phyloP scores from a whole-genome alignment of 208 protist species.

The Herpetomonas samuelpessoai region DNA sequence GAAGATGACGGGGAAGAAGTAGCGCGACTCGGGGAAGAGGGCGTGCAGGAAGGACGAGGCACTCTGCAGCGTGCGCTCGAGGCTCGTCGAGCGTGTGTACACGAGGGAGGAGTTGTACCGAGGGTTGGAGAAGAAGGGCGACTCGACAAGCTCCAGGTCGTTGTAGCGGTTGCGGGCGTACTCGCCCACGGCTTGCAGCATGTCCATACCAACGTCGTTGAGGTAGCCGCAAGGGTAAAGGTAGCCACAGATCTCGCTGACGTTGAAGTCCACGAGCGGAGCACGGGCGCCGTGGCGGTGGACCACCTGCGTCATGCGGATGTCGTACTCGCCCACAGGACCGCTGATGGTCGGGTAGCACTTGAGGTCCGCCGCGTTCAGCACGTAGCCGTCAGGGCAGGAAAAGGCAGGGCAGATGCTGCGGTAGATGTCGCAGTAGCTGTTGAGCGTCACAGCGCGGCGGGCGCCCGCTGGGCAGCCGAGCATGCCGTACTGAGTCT shows the following conservation, averaged over 20 bases:
- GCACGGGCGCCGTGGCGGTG: constrained; percentile 45
- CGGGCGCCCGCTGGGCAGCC: constrained; percentile 6
- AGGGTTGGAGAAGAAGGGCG: constrained; percentile 28
- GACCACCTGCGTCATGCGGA: constrained; percentile 40
- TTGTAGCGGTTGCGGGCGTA: constrained; percentile 45
- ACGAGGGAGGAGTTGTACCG: constrained; percentile 45
- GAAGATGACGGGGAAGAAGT: constrained; percentile 45
- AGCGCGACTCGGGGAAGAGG: constrained; percentile 35
- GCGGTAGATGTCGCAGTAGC: constrained; percentile 25
- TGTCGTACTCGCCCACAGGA: constrained; percentile 12
- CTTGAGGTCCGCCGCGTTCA: constrained; percentile 13
- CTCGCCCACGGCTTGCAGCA: constrained; percentile 30
- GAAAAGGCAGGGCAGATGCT: constrained; percentile 21
- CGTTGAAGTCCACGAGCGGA: constrained; percentile 23
- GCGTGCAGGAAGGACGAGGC: constrained; percentile 43
- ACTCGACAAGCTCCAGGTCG: constrained; percentile 27
- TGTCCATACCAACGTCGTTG: constrained; percentile 29
- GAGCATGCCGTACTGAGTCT: constrained; percentile 20
- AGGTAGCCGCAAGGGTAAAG: constrained; percentile 42
- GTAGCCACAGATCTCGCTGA: constrained; percentile 25
- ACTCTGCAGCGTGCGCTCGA: constrained; percentile 57
- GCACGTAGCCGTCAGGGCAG: constrained; percentile 21
- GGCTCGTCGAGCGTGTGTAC: constrained; percentile 50
- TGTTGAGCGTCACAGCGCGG: background rate
- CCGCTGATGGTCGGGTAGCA: constrained; percentile 19